Base-by-base conservation (phyloP, 305 asterid genomes). In the Fraxinus sp. region DNA sequence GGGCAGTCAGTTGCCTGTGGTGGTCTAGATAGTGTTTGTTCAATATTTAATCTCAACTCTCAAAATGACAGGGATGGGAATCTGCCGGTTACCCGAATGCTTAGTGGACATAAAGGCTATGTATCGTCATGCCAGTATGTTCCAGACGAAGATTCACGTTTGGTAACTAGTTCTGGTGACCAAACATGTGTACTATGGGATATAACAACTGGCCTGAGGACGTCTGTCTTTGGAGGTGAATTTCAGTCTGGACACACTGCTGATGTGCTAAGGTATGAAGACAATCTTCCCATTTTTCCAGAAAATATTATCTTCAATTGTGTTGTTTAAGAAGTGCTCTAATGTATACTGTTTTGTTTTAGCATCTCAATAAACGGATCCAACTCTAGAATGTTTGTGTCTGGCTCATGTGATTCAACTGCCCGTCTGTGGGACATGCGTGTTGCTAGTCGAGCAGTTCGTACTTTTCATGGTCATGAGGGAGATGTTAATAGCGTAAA, bases 171-270 rank as follows among this genome's bases (percentile, higher is more conserved):
- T 83, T 96, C 99, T 28, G 99, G 99, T 79, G 99, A 96, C 87
- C 97, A 93, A 77, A 95, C 98, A 3, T 96, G 99, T 84, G 93
- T 92, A 77, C 88, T 96, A 75, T 96, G 99, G 99, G 99, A 96
- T 86, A 96, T 96, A 87, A 92, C 98, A 32, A 95, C 99, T 18
- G 99, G 97, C 70, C 90, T 96, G 83, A 91, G 97, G 86, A 90
- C 98, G 2, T 95, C 98, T 22, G 98, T 93, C 14, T 97, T 97
- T 86, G 98, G 99, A 77, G 98, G 98, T 39, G 98, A 97, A 85
- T 97, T 95, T 89, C 99, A 97, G 87, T 97, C 98, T 46, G 98
- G 99, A n/a, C 99, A 97, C 87, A 92, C 97, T 55, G 89, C 96
- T 43, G 99, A 95, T 83, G 99, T 95, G 84, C 84, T 55, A 80